Percentiles rank a stretch among this genome's conserved stretches.
phyloP scores from a whole-genome alignment of 495 filamentous ascomycete genomes.

The Neurospora sublineolata region DNA sequence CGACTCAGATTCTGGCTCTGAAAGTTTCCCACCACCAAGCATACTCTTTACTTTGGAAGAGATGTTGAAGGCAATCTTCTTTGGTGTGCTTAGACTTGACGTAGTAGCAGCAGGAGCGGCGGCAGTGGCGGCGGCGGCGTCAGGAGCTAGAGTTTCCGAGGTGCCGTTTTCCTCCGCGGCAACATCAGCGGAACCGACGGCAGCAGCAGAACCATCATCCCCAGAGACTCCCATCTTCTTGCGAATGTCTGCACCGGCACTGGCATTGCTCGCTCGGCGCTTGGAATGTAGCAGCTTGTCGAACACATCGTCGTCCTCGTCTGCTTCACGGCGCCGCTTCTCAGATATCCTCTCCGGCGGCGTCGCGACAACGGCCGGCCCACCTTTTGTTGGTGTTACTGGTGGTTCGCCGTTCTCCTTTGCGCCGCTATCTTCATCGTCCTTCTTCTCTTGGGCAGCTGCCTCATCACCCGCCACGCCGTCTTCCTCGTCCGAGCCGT shows the following conservation, averaged over 20 bases:
- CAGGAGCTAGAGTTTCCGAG: slow-evolving; percentile 16
- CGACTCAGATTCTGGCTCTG: neutral
- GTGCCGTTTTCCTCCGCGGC: slow-evolving; percentile 1
- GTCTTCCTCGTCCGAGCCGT: slow-evolving; percentile 74
- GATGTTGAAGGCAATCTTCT: slow-evolving; percentile 37
- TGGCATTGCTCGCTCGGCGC: slow-evolving; percentile 44
- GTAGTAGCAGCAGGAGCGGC: neutral
- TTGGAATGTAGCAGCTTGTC: slow-evolving; percentile 61
- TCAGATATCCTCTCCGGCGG: slow-evolving; percentile 74
- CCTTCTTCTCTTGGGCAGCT: slow-evolving; percentile 5
- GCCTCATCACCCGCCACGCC: slow-evolving; percentile 41
- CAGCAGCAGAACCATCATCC: slow-evolving; percentile 12
- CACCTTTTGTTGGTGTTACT: slow-evolving; percentile 3
- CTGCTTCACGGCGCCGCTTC: slow-evolving; percentile 72
- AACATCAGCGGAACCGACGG: neutral
- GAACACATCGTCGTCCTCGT: slow-evolving; percentile 76
- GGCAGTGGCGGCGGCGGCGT: neutral
- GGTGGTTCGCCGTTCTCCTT: slow-evolving; percentile 9
- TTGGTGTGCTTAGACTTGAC: slow-evolving; percentile 11
- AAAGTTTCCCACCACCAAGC: neutral
- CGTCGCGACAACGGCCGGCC: slow-evolving; percentile 21
- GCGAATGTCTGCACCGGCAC: slow-evolving; percentile 1
- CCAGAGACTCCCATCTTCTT: slow-evolving; percentile 18
- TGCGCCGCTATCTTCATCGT: slow-evolving; percentile 8
- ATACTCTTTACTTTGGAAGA: slow-evolving; percentile 23